Conservation (phyloP, 177 flowering plant genomes). For the Vitis hybrid region DNA sequence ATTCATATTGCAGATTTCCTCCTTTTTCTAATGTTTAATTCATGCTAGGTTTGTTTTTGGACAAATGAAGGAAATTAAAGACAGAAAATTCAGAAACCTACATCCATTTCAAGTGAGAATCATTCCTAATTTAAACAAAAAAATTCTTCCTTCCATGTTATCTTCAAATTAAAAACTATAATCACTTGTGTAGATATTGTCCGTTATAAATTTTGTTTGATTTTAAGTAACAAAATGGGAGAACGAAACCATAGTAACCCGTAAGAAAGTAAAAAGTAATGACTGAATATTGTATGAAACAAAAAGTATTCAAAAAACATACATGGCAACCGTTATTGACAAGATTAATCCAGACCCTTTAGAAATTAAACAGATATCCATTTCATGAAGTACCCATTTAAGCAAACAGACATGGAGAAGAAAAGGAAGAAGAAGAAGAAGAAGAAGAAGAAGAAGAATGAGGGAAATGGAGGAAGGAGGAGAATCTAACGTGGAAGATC, state of each 20-base stretch:
- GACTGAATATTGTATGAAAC: background rate
- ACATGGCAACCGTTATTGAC: no score
- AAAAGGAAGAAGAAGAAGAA: slow-evolving; percentile 1
- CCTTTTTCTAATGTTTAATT: background rate
- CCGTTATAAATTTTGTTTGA: background rate
- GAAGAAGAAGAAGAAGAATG: background rate
- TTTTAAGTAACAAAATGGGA: background rate
- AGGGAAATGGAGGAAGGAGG: background rate
- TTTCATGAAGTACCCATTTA: background rate
- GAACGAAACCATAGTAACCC: background rate
- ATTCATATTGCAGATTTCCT: background rate
- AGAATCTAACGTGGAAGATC: slow-evolving; percentile 43
- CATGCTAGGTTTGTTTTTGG: no score
- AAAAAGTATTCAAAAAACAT: background rate
- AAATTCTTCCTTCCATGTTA: no score
- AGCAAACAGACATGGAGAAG: background rate
- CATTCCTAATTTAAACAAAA: background rate
- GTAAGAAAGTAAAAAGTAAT: background rate
- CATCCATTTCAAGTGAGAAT: background rate
- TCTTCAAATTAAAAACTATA: no score
- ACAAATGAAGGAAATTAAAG: background rate
- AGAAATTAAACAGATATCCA: no score
- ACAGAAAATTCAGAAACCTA: background rate
- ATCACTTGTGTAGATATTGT: no score
- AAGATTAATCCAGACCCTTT: no score